phyloP scores from a whole-genome alignment of 768 basidiomycete species.

The Lactarius trivialis region DNA sequence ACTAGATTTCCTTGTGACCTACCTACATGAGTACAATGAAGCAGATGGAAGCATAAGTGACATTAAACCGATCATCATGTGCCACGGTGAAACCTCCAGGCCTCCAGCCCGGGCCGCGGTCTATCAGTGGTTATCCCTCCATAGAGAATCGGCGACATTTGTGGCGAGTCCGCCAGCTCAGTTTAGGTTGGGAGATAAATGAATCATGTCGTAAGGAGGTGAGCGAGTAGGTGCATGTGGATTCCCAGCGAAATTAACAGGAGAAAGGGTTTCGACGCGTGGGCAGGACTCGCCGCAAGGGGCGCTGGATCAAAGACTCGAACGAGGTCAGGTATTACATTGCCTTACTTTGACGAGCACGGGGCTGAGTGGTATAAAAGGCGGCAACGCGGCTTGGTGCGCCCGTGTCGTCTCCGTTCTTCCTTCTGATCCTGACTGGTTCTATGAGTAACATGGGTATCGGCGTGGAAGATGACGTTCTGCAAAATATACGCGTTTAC shows the following conservation, averaged over 20 bases:
- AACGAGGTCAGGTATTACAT: not conserved
- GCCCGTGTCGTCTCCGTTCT: not conserved
- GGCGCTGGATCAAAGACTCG: not conserved
- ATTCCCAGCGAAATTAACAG: not conserved
- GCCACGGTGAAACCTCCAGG: not conserved
- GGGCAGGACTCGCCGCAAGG: not conserved
- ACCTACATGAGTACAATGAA: not conserved
- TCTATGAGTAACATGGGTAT: conserved; percentile 2
- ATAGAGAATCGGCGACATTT: not conserved
- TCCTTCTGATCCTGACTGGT: not conserved
- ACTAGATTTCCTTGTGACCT: not conserved
- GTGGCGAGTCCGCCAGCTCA: not conserved
- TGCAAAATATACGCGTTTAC: conserved; percentile 61
- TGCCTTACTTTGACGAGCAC: not conserved
- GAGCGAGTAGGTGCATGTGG: not conserved
- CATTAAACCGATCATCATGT: not conserved
- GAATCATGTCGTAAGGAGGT: no score
- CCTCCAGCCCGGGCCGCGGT: not conserved
- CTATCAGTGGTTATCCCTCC: not conserved
- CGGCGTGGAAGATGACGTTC: conserved; percentile 21
- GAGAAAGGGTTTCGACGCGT: not conserved
- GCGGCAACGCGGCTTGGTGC: not conserved
- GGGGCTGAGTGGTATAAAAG: not conserved
- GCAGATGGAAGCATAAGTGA: not conserved
- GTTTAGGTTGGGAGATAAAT: not conserved